Percentiles rank a stretch among this genome's conserved stretches.
phyloP scores from a whole-genome alignment of 768 basidiomycete genomes.

The Macrolepiota dolichaula region DNA sequence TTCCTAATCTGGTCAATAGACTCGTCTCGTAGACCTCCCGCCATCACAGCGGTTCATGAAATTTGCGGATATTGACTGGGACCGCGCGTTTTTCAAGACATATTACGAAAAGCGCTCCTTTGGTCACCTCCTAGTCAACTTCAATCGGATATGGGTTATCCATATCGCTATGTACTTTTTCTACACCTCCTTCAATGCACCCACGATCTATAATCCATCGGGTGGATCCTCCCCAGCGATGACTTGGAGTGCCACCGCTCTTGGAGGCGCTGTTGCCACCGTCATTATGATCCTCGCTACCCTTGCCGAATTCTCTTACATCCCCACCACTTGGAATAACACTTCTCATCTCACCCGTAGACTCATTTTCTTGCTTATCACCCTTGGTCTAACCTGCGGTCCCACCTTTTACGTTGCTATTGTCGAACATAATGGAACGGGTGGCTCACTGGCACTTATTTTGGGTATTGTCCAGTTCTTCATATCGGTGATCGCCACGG shows the following conservation, averaged over 20 bases:
- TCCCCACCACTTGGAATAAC: conserved; percentile 99
- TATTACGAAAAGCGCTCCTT: conserved; percentile 98
- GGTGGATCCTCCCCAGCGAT: conserved; percentile 68
- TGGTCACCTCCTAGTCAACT: conserved; percentile 96
- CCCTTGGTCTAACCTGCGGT: conserved; percentile 86
- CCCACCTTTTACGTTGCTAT: conserved; percentile 95
- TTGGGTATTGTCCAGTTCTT: conserved; percentile 96
- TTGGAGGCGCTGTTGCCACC: conserved; percentile 95
- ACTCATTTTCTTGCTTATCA: conserved; percentile 83
- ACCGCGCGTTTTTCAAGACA: conserved; percentile 96
- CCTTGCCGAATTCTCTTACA: conserved; percentile 92
- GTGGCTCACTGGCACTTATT: conserved; percentile 77
- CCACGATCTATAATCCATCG: conserved; percentile 69
- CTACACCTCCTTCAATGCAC: conserved; percentile 94
- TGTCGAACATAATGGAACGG: conserved; percentile 58
- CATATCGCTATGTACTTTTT: conserved; percentile 95
- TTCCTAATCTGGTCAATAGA: conserved; percentile 40
- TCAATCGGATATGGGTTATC: conserved; percentile 99
- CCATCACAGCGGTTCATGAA: conserved; percentile 94
- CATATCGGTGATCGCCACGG: conserved; percentile 81
- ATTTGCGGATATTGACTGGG: conserved; percentile 97
- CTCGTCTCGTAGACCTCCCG: conserved; percentile 85
- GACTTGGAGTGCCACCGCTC: conserved; percentile 89
- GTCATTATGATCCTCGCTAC: conserved; percentile 96
- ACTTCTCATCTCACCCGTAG: conserved; percentile 94